Evolutionary conservation across 768 basidiomycete species (phyloP).

Genomic region (Solioccasus polychromus): DNA sequence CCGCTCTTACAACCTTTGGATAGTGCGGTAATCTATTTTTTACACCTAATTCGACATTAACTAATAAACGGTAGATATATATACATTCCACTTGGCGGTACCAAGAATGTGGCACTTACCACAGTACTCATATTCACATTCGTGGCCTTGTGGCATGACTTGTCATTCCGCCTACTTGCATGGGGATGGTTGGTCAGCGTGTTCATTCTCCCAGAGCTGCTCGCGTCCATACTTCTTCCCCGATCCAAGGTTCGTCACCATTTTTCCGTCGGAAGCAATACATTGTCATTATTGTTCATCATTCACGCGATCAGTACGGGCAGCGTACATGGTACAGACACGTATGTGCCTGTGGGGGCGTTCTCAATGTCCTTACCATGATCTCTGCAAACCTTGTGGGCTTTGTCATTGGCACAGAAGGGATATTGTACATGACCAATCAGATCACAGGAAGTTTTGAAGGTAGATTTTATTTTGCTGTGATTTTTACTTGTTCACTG

Average conservation of each 20-base stretch:
- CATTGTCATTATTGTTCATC: neutral
- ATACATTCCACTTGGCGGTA: slow-evolving; percentile 89
- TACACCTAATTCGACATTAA: neutral
- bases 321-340: slow-evolving; percentile 79
- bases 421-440: slow-evolving; percentile 60
- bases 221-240: slow-evolving; percentile 59
- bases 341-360: slow-evolving; percentile 76
- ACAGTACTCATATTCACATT: slow-evolving; percentile 88
- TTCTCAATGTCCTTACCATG: slow-evolving; percentile 85
- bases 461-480: slow-evolving; percentile 42
- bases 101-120: slow-evolving; percentile 53
- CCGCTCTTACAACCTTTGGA: slow-evolving; percentile 93
- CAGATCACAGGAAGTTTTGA: slow-evolving; percentile 62
- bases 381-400: slow-evolving; percentile 92
- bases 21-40: slow-evolving; percentile 60
- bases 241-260: slow-evolving; percentile 50
- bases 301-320: slow-evolving; percentile 53
- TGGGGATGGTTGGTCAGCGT: slow-evolving; percentile 97
- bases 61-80: slow-evolving; percentile 65
- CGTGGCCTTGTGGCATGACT: slow-evolving; percentile 96
- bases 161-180: slow-evolving; percentile 79
- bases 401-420: slow-evolving; percentile 88
- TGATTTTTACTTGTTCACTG: neutral
- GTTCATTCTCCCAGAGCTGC: slow-evolving; percentile 85
- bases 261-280: neutral